Conservation (phyloP, 2,329 filamentous ascomycete species). For the Apiospora saccharicola region DNA sequence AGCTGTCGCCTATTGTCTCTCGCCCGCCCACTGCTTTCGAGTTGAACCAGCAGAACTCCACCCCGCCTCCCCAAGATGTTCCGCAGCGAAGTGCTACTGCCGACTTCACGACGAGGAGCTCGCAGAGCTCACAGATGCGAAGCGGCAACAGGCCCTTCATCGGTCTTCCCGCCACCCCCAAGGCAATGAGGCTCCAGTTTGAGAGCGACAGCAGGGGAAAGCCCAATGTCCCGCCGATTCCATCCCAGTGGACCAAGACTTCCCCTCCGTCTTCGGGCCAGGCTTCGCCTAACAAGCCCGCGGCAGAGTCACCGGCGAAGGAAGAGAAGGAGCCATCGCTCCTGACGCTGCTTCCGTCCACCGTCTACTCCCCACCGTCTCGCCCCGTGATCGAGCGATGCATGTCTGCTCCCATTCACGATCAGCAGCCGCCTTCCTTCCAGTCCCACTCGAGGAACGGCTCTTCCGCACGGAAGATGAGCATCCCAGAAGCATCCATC, state of each 20-base stretch:
- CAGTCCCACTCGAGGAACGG: slow-evolving; percentile 34
- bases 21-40: slow-evolving; percentile 48
- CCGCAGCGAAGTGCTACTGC: slow-evolving; percentile 70
- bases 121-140: slow-evolving; percentile 49
- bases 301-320: slow-evolving; percentile 39
- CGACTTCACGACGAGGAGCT: slow-evolving; percentile 63
- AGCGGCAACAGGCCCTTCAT: slow-evolving; percentile 61
- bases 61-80: slow-evolving; percentile 49
- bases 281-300: slow-evolving; percentile 43
- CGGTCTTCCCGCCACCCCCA: slow-evolving; percentile 88
- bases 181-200: slow-evolving; percentile 86
- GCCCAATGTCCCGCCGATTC: slow-evolving; percentile 64
- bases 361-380: slow-evolving; percentile 65
- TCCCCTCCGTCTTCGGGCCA: slow-evolving; percentile 50
- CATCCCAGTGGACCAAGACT: slow-evolving; percentile 53
- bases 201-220: slow-evolving; percentile 60
- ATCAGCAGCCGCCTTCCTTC: slow-evolving; percentile 46
- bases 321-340: slow-evolving; percentile 37
- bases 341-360: slow-evolving; percentile 63
- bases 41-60: slow-evolving; percentile 41
- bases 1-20: slow-evolving; percentile 52
- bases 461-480: slow-evolving; percentile 48
- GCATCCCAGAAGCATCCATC: slow-evolving; percentile 47
- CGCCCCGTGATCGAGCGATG: slow-evolving; percentile 61
- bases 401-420: slow-evolving; percentile 66